These are phyloP conservation scores for Xanthoceras sorbifolium DNA, from an alignment of 345 rosid species.

Conservation along the genomic window DNA sequence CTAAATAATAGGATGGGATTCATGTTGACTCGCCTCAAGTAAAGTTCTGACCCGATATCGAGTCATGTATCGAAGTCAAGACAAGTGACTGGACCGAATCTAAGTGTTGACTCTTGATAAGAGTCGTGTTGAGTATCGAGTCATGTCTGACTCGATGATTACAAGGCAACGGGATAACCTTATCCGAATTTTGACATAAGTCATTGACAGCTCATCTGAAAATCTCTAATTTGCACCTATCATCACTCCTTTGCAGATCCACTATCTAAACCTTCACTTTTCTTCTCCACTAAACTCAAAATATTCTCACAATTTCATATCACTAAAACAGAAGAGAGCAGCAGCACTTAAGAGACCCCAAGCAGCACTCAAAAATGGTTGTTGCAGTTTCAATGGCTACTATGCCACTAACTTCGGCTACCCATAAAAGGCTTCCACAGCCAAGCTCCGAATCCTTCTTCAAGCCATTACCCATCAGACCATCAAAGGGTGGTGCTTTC, in stretches of 20 bases:
- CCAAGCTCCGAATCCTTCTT: slow-evolving; percentile 32
- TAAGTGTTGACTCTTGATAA: too few relatives aligned
- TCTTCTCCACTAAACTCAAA: not conserved
- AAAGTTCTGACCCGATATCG: too few relatives aligned
- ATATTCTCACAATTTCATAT: not conserved
- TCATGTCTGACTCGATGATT: too few relatives aligned
- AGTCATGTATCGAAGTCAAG: too few relatives aligned
- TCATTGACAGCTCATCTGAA: not conserved
- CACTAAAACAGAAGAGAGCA: not conserved
- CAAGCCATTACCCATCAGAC: slow-evolving; percentile 43
- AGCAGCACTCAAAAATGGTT: not conserved
- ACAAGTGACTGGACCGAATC: too few relatives aligned
- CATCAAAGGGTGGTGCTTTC: slow-evolving; percentile 13
- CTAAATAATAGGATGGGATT: too few relatives aligned
- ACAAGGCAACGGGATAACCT: too few relatives aligned
- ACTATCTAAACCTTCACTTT: not conserved
- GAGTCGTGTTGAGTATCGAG: too few relatives aligned
- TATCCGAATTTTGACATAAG: slow-evolving; percentile 24
- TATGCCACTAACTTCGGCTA: slow-evolving; percentile 17
- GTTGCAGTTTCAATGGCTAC: slow-evolving; percentile 17
- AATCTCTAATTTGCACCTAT: slow-evolving; percentile 20
- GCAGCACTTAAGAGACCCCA: not conserved
- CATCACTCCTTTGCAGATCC: slow-evolving; percentile 21
- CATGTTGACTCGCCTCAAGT: too few relatives aligned
- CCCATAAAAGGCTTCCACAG: slow-evolving; percentile 27